Conservation (phyloP, 2,329 filamentous ascomycete species). For the Orbilia oligospora region DNA sequence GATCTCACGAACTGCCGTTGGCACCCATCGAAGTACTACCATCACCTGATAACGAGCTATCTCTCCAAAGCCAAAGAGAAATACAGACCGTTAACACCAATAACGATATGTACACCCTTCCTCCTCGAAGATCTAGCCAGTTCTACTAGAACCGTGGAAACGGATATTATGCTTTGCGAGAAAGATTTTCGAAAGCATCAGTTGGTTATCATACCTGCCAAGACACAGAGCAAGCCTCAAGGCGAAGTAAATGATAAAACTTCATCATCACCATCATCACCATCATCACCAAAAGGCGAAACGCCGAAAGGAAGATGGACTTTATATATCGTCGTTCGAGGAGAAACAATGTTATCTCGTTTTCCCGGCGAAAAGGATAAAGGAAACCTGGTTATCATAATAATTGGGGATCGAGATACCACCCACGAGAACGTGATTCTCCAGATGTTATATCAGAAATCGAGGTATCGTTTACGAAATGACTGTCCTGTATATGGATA, state of each 20-base stretch:
- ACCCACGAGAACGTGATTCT: conserved; percentile 41
- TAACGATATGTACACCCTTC: conserved; percentile 50
- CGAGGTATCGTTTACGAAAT: conserved; percentile 5
- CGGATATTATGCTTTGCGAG: conserved; percentile 24
- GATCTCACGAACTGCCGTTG: conserved; percentile 49
- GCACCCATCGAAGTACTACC: conserved; percentile 48
- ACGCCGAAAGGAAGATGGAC: conserved; percentile 16
- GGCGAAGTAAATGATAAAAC: neutral
- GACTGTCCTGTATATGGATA: conserved; percentile 32
- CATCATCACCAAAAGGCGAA: neutral
- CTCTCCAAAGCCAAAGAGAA: conserved; percentile 51
- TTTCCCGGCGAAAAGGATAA: conserved; percentile 13
- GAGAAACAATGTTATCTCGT: conserved; percentile 38
- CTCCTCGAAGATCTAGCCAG: conserved; percentile 53
- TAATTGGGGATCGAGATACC: conserved; percentile 28
- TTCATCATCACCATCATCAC: too few species aligned
- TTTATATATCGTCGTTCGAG: conserved; percentile 41
- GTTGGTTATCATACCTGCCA: conserved; percentile 44
- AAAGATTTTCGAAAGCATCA: conserved; percentile 34
- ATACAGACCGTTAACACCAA: conserved; percentile 18
- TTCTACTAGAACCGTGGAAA: conserved; percentile 31
- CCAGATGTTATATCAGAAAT: conserved; percentile 30
- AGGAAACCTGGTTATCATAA: conserved; percentile 40
- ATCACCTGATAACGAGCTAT: conserved; percentile 50
- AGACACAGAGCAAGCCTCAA: conserved; percentile 1